Evolutionary conservation across 768 basidiomycete species (phyloP), one percentile per base, ranked within the genome.

Genomic region (Multifurca ochricompacta): DNA sequence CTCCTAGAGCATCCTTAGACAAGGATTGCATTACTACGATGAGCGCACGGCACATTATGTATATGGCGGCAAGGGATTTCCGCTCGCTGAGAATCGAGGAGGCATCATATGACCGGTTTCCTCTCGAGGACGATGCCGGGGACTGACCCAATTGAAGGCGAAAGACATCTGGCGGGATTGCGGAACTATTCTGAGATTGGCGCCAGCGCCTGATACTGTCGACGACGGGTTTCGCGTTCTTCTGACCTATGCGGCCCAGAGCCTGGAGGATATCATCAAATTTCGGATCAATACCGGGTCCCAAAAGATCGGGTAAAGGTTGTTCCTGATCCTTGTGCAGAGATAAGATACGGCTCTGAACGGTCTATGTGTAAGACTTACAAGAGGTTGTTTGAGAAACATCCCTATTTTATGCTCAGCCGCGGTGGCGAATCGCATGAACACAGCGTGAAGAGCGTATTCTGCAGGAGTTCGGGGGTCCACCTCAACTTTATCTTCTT

Each of bases 181-280:
- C 74, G 31, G 75, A 76, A 55, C 86, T 86, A 36, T 77, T 79
- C 65, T 94, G 90, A 35, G 76, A 83, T 58, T 82, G 78, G 56
- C 88, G 78, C 93, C 90, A 97, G 35, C 85, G 82, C 76, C 85
- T 85, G 59, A 95, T 81, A 0, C 88, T 85, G 56, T 91, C 91
- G 35, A 92, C 77, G 4, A 94, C 89, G 40, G 83, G 80, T 64
- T 90, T 88, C 6, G 88, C 77, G 57, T 91, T 82, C 50, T 86
- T 89, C 61, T 85, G 86, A 7, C 87, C 91, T 56, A 93, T 85
- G 64, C 86, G 85, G 8, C 85, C 91, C 11, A 97, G 77, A 4
- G 90, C 89, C 14, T 79, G 76, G n/a, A 96, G 76, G 9, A 84
- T 77, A n/a, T 84, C 81, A 63, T 97, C 93, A 58, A 97, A 88